Conservation (phyloP, 371 early-diverging fungal species). For the Rhizopus microsporus region DNA sequence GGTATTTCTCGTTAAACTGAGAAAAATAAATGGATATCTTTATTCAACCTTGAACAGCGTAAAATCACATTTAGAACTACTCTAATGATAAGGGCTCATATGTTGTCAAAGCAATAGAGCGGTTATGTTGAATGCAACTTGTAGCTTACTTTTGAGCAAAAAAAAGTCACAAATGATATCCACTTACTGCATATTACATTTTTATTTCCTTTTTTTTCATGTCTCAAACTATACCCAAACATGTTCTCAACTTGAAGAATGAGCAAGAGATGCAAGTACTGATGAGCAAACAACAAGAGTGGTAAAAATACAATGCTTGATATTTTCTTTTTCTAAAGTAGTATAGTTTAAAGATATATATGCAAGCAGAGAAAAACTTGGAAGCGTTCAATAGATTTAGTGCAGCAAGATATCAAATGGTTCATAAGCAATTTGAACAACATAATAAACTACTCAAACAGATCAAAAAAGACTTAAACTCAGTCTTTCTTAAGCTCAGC, state of each 20-base stretch:
- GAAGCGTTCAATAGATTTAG: conserved; percentile 52
- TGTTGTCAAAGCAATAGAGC: not conserved
- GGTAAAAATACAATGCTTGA: not conserved
- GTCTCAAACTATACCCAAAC: not conserved
- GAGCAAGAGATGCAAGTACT: not conserved
- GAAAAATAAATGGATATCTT: not conserved
- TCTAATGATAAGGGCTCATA: not conserved
- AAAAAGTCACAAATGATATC: too few species aligned
- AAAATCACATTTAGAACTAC: not conserved
- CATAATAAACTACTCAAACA: conserved; percentile 43
- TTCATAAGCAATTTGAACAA: conserved; percentile 44
- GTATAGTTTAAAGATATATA: conserved; percentile 28
- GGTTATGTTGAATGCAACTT: too few species aligned
- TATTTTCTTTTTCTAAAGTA: too few species aligned
- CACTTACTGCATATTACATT: not conserved
- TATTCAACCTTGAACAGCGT: too few species aligned
- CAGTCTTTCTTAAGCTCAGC: conserved; percentile 40
- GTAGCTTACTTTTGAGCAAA: too few species aligned
- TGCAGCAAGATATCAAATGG: conserved; percentile 43
- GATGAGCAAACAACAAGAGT: not conserved
- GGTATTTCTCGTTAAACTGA: conserved; percentile 44
- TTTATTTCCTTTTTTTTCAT: not conserved
- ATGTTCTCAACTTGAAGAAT: not conserved
- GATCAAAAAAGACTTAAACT: conserved; percentile 43
- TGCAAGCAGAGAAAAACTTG: conserved; percentile 31